Percentiles rank a stretch among this genome's conserved stretches.
Evolutionary conservation across 2,329 filamentous ascomycete genomes (phyloP).

Genomic region (Helminthosporium solani): DNA sequence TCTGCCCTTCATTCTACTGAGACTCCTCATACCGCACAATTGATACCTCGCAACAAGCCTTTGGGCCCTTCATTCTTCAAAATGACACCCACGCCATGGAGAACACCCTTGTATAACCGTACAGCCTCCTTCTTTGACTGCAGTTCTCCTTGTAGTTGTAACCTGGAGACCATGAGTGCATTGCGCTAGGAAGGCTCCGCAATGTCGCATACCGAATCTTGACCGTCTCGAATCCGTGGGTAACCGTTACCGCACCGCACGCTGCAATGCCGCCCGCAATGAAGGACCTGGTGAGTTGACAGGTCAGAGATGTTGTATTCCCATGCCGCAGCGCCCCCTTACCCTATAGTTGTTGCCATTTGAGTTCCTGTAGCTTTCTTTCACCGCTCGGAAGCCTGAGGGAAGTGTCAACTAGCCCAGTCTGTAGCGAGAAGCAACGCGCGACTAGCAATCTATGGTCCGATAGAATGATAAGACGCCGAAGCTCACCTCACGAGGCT

Average conservation of each 20-base stretch:
- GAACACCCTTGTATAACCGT: slow-evolving; percentile 84
- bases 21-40: slow-evolving; percentile 64
- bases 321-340: slow-evolving; percentile 4
- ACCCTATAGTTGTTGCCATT: slow-evolving; percentile 54
- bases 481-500: background rate
- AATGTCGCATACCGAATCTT: slow-evolving; percentile 77
- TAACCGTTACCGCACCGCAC: slow-evolving; percentile 95
- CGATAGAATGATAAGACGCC: too few relatives aligned
- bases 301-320: slow-evolving; percentile 3
- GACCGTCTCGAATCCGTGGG: slow-evolving; percentile 97
- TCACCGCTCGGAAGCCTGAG: slow-evolving; percentile 2
- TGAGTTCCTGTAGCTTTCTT: slow-evolving; percentile 2
- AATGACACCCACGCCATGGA: slow-evolving; percentile 90
- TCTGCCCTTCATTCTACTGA: background rate
- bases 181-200: background rate
- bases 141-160: slow-evolving; percentile 95
- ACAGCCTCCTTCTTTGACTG: slow-evolving; percentile 82
- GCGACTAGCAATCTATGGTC: background rate
- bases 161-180: slow-evolving; percentile 50
- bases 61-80: slow-evolving; percentile 82
- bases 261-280: slow-evolving; percentile 94
- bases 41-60: slow-evolving; percentile 85
- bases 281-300: slow-evolving; percentile 65
- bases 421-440: background rate
- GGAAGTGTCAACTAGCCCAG: background rate